phyloP scores from a whole-genome alignment of 768 basidiomycete species.

The Tremella mesenterica region DNA sequence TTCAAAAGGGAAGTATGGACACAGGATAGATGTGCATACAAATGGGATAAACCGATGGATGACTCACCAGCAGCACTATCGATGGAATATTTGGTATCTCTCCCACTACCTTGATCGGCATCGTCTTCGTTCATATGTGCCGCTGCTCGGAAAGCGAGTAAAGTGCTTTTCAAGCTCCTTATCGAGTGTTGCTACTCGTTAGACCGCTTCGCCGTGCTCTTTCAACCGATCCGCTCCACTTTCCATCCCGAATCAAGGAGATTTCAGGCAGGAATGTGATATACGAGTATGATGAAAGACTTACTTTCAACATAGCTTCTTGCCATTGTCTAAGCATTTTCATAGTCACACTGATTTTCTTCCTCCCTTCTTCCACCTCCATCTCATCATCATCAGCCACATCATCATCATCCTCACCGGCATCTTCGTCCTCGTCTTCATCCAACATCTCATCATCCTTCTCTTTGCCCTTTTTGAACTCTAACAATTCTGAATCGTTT shows the following conservation, averaged over 20 bases:
- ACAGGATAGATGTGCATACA: no score
- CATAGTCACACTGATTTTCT: constrained; percentile 39
- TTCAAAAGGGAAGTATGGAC: no score
- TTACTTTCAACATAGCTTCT: constrained; percentile 72
- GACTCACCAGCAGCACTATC: constrained; percentile 64
- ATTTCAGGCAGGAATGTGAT: no score
- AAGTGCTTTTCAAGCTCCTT: constrained; percentile 67
- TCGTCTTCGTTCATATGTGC: constrained; percentile 81
- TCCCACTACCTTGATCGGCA: constrained; percentile 46
- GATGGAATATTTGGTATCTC: constrained; percentile 69
- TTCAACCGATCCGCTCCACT: no score
- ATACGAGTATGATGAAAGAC: constrained; percentile 10
- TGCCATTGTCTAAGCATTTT: constrained; percentile 74
- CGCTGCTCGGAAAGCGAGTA: constrained; percentile 85
- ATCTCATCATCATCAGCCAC: constrained; percentile 62
- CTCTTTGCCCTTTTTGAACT: constrained; percentile 52
- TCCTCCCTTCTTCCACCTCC: constrained; percentile 38
- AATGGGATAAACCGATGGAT: neutral
- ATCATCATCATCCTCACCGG: constrained; percentile 43
- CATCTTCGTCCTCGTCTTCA: constrained; percentile 49
- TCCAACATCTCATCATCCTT: constrained; percentile 47
- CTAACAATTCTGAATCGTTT: constrained; percentile 82
- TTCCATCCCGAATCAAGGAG: no score
- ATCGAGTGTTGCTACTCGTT: constrained; percentile 66
- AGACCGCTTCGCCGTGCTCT: no score